Conservation (phyloP, 1,284 basidiomycete species). For the Ganoderma resinaceum region DNA sequence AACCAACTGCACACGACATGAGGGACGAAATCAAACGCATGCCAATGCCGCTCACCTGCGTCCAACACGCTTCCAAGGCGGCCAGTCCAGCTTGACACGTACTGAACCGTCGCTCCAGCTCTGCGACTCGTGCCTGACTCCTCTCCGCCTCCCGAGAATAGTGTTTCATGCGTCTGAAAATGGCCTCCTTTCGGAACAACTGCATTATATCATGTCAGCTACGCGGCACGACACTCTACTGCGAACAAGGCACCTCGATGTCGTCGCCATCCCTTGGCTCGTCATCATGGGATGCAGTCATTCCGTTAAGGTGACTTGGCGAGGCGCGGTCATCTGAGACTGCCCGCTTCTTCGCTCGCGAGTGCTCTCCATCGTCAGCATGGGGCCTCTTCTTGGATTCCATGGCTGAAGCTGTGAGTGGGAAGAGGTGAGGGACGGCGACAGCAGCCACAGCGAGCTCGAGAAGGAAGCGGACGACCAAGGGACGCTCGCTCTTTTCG, state of each 20-base stretch:
- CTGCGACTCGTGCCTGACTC: conserved; percentile 69
- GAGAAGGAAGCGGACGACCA: conserved; percentile 31
- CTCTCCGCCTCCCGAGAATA: conserved; percentile 86
- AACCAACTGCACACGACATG: conserved; percentile 56
- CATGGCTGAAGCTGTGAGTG: conserved; percentile 43
- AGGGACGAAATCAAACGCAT: conserved; percentile 17
- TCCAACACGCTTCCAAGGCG: conserved; percentile 90
- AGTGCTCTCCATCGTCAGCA: conserved; percentile 58
- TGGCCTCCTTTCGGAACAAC: conserved; percentile 83
- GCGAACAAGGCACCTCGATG: conserved; percentile 59
- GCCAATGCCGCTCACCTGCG: conserved; percentile 63
- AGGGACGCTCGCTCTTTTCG: conserved; percentile 29
- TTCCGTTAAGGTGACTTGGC: conserved; percentile 65
- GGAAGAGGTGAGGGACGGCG: conserved; percentile 15
- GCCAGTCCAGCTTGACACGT: conserved; percentile 82
- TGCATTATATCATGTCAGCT: conserved; percentile 13
- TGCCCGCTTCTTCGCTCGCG: conserved; percentile 70
- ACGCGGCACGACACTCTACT: conserved; percentile 51
- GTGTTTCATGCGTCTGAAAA: conserved; percentile 91
- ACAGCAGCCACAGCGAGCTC: conserved; percentile 31
- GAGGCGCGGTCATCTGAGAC: conserved; percentile 62
- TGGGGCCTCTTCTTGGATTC: conserved; percentile 71
- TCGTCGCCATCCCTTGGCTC: conserved; percentile 68
- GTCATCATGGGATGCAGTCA: conserved; percentile 47
- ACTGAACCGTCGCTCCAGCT: conserved; percentile 76